Evolutionary conservation across 148 eudicot species (phyloP), one percentile per base, ranked within the genome.

Genomic region (Dianthus caryophyllus): DNA sequence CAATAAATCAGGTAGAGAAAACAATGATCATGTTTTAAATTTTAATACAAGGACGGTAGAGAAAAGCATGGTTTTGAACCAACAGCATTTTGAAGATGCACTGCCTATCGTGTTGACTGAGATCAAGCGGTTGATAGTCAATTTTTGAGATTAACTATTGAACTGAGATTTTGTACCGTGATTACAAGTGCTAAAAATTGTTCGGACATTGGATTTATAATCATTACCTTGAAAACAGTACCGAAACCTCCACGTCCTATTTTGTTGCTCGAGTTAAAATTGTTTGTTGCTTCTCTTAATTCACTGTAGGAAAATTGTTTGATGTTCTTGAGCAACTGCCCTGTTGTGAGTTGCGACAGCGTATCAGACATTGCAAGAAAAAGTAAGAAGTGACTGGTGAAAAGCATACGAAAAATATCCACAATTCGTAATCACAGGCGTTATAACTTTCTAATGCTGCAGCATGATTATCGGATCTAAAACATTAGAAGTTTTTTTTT

Each of bases 201-300:
- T 25, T 18, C 27, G 22, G 3, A 53, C 2, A 51, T n/a, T 20
- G 11, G 57, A 6, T 53, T 15, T 3, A 11, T 0, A 53, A 22
- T 53, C 26, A 22, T 47, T 82, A 89, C 96, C 96, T 91, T 89
- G 66, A 83, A 91, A 54, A 91, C 97, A 38, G 76, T 81, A 54
- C 97, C 97, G 74, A 89, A 91, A 54, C 97, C 97, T 68, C 97
- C 97, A 75, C 86, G 77, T 46, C 97, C 97, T 47, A 91, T 73
- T 78, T 85, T 87, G 61, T 87, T 85, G 61, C 79, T 70, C 61
- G 43, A 65, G 76, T 81, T 72, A 49, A 91, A 88, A 70, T 85
- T 68, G 21, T 79, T 72, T 2, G 97, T 91, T 64, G 93, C 91
- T 22, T 47, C 67, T 80, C 77, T 76, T 75, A 91, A 48, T 75